These are phyloP conservation scores for Populus euphratica DNA, from an alignment of 345 rosid genomes.

Conservation along the genomic window DNA sequence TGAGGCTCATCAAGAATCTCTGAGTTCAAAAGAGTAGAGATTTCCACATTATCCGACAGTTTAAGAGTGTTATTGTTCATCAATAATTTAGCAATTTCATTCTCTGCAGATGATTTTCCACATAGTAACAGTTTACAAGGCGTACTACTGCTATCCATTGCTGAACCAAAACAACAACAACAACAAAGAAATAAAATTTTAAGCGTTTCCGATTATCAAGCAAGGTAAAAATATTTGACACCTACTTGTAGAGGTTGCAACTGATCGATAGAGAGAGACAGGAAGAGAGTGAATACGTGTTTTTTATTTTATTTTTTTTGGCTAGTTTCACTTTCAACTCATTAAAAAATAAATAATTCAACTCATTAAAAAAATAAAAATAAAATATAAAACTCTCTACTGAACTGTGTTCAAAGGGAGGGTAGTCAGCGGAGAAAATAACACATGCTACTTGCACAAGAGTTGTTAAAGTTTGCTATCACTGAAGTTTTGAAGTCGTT, in stretches of 20 bases:
- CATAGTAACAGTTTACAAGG: conserved; percentile 45
- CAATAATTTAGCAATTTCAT: conserved; percentile 45
- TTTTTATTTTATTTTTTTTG: too few relatives aligned
- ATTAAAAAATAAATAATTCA: too few relatives aligned
- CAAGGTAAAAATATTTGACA: neutral
- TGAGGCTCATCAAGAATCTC: conserved; percentile 33
- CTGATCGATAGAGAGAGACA: neutral
- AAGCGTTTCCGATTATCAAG: neutral
- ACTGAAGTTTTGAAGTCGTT: neutral
- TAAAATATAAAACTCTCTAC: neutral
- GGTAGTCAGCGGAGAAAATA: neutral
- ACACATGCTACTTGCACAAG: neutral
- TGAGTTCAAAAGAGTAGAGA: conserved; percentile 41
- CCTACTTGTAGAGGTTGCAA: neutral
- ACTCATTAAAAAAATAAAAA: too few relatives aligned
- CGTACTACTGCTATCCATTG: conserved; percentile 50
- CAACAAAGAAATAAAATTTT: neutral
- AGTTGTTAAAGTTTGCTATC: neutral
- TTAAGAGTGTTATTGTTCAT: conserved; percentile 46
- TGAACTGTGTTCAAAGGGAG: neutral
- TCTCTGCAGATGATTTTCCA: conserved; percentile 61
- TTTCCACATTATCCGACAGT: conserved; percentile 38
- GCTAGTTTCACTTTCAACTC: too few relatives aligned
- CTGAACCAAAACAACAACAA: conserved; percentile 9
- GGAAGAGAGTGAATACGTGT: neutral